Base-by-base conservation (phyloP, 1,284 basidiomycete species). In the Moesziomyces sp. region DNA sequence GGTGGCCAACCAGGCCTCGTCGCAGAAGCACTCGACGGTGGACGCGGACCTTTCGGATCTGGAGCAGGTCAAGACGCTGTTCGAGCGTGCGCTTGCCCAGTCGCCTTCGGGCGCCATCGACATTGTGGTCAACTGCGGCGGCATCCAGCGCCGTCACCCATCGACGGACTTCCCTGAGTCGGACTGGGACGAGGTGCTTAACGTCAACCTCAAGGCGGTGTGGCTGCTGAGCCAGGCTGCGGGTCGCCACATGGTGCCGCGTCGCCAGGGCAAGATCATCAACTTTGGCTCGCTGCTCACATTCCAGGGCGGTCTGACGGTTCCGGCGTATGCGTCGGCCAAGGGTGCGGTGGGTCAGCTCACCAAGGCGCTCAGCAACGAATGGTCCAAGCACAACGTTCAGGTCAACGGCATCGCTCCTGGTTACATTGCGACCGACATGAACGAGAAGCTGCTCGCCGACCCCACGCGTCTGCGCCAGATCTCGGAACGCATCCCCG, bases 41-140 rank as follows among this genome's bases (percentile, higher is more conserved):
- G 86, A 91, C 42, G 92, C 91, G 81, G 92, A 97, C 85, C 87
- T 97, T 23, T 87, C 88, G 21, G 88, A 92, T 80, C 85, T 91
- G 40, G 85, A 88, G 28, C 86, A 88, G 30, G 92, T 96, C 74
- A 90, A 88, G 77, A 80, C 83, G 38, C 85, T 92, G 70, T 91
- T 93, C 81, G 68, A 72, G 24, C 76, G 80, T 28, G 91, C 93
- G 26, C 86, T 91, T 19, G 85, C 88, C 50, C 85, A 87, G 62
- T 88, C 91, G 86, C 88, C 86, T 46, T 51, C 58, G 10, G 85
- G 85, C 7, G 72, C 89, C 58, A 90, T 97, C 73, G 90, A 97
- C 84, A 88, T 97, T 75, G 89, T 97, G 49, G 89, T 97, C 84
- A 96, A 97, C 85, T 97, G 94, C 84, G 95, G 92, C 58, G 95